phyloP scores from a whole-genome alignment of 208 protist genomes.

The Wallacemonas sp. region DNA sequence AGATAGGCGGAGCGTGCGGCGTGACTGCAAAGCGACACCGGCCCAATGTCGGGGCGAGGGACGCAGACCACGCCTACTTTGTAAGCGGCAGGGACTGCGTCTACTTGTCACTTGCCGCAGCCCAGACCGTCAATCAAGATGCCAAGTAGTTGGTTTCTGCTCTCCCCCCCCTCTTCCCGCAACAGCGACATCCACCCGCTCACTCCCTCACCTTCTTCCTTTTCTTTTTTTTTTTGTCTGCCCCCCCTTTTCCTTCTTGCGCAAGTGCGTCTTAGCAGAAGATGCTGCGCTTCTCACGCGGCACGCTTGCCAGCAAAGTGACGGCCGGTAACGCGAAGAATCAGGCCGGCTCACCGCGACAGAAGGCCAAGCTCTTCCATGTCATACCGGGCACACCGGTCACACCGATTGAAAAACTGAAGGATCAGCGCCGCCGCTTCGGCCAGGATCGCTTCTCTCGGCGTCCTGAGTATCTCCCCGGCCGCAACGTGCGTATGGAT shows the following conservation, averaged over 20 bases:
- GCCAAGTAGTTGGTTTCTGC: no score
- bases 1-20: no score
- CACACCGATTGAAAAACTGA: constrained; percentile 70
- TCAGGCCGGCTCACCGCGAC: constrained; percentile 57
- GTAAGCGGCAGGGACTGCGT: no score
- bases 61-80: no score
- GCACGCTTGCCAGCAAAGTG: constrained; percentile 61
- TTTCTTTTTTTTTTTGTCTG: not conserved
- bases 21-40: no score
- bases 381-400: constrained; percentile 76
- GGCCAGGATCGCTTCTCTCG: constrained; percentile 79
- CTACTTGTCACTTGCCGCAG: no score
- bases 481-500: constrained; percentile 79
- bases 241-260: not conserved
- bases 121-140: no score
- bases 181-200: no score
- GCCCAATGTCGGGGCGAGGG: no score
- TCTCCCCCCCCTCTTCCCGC: no score
- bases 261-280: no score
- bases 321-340: constrained; percentile 83
- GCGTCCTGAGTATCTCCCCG: constrained; percentile 67
- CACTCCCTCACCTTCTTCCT: not conserved
- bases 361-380: constrained; percentile 72
- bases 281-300: constrained; percentile 48
- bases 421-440: constrained; percentile 75